These are phyloP conservation scores for Leishmania tarentolae DNA, from an alignment of 208 protist species.

Conservation along the genomic window DNA sequence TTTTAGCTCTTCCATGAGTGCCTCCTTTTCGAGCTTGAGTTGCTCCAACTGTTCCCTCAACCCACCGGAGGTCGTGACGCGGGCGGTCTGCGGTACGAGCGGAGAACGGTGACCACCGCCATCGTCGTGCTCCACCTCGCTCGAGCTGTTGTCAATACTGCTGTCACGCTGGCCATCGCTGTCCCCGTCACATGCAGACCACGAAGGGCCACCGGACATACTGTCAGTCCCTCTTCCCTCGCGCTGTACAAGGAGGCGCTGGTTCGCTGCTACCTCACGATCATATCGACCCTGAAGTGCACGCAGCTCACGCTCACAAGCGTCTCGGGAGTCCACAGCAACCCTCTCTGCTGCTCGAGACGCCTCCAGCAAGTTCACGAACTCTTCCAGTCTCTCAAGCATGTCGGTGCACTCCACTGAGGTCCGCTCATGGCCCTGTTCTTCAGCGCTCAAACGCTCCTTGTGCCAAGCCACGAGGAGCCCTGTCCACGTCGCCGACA, in stretches of 20 bases:
- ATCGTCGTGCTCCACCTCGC: background rate
- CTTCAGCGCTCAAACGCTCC: constrained; percentile 36
- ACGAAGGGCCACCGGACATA: background rate
- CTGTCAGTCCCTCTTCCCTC: background rate
- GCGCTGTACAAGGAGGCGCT: constrained; percentile 2
- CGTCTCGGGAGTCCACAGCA: constrained; percentile 38
- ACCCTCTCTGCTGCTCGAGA: constrained; percentile 53
- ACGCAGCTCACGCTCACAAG: constrained; percentile 43
- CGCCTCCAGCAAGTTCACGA: constrained; percentile 57
- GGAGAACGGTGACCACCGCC: background rate
- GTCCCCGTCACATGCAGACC: background rate
- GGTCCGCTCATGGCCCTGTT: constrained; percentile 38
- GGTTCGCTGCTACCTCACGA: constrained; percentile 3
- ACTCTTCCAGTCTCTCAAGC: constrained; percentile 72
- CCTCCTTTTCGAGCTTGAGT: constrained; percentile 70
- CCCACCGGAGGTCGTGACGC: background rate
- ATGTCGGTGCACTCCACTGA: constrained; percentile 38
- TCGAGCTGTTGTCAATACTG: background rate
- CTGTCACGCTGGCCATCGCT: background rate
- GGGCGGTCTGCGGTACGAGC: background rate
- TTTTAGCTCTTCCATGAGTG: constrained; percentile 47
- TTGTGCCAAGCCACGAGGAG: constrained; percentile 15
- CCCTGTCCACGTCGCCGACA: background rate
- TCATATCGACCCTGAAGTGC: constrained; percentile 18
- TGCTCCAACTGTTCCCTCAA: constrained; percentile 58